A percentile compares a stretch with the other conserved stretches of the same genome.
phyloP scores from a whole-genome alignment of 169 alveolate species.

The Hepatocystis sp. region DNA sequence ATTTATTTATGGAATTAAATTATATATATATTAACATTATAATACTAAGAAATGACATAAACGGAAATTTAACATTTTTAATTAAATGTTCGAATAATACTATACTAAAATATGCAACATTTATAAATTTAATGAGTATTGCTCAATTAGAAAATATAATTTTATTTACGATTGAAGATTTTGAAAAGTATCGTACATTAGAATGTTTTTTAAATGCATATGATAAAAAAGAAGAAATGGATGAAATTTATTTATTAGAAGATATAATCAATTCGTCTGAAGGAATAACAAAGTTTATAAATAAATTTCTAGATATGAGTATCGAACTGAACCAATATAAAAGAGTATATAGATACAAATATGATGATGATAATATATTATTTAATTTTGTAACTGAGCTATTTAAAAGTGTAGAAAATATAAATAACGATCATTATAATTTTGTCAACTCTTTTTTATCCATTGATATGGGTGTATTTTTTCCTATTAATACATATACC shows the following conservation, averaged over 20 bases:
- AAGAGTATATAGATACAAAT: slow-evolving; percentile 55
- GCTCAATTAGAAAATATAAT: slow-evolving; percentile 74
- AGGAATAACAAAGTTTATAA: not conserved
- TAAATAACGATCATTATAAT: slow-evolving; percentile 66
- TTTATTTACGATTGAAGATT: slow-evolving; percentile 48
- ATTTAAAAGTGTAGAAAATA: slow-evolving; percentile 74
- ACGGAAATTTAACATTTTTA: slow-evolving; percentile 19
- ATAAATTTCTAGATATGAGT: slow-evolving; percentile 10
- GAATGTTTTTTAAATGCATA: slow-evolving; percentile 29
- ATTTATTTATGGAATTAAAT: slow-evolving; percentile 51
- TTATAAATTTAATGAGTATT: slow-evolving; percentile 60
- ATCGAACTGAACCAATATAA: slow-evolving; percentile 57
- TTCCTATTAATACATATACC: slow-evolving; percentile 71
- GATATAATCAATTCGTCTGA: no score
- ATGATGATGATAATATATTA: slow-evolving; percentile 51
- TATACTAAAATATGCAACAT: slow-evolving; percentile 43
- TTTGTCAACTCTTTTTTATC: slow-evolving; percentile 75
- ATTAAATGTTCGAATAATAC: slow-evolving; percentile 61
- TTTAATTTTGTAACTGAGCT: slow-evolving; percentile 74
- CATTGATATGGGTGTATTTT: slow-evolving; percentile 60
- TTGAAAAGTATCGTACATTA: slow-evolving; percentile 31
- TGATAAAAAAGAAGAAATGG: not conserved
- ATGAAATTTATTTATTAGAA: not conserved
- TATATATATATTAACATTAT: slow-evolving; percentile 49
- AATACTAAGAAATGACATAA: slow-evolving; percentile 55